Evolutionary conservation across 805 yeast species (phyloP).

Genomic region (Metschnikowia santaceciliae): DNA sequence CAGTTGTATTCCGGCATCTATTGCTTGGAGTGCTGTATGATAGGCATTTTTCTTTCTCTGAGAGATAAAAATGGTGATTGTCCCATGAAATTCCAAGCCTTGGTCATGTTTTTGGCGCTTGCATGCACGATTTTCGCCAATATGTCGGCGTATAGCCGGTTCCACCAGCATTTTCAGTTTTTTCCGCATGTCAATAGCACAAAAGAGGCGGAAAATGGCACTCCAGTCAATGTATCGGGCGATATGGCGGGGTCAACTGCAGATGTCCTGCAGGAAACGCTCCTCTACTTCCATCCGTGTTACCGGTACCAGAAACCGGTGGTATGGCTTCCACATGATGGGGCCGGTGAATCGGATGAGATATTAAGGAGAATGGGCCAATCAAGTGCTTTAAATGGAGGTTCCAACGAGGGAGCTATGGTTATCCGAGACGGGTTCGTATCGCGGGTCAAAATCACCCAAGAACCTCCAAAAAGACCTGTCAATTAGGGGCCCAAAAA

Average conservation of each 20-base stretch:
- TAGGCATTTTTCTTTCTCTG: conserved; percentile 71
- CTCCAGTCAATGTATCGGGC: not conserved
- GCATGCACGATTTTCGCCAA: conserved; percentile 57
- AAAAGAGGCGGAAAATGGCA: no score
- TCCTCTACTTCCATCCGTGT: conserved; percentile 36
- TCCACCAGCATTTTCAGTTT: conserved; percentile 25
- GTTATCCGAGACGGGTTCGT: conserved; percentile 5
- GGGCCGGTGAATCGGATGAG: conserved; percentile 6
- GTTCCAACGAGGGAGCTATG: conserved; percentile 11
- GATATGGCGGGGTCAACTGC: not conserved
- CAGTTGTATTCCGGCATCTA: conserved; percentile 80
- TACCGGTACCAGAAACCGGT: conserved; percentile 35
- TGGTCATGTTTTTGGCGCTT: conserved; percentile 49
- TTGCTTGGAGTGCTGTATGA: conserved; percentile 71
- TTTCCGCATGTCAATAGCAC: conserved; percentile 21
- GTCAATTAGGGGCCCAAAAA: no score
- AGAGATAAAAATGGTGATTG: conserved; percentile 43
- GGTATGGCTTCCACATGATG: conserved; percentile 36
- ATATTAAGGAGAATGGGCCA: conserved; percentile 3
- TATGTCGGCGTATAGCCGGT: conserved; percentile 44
- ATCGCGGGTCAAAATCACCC: conserved; percentile 7
- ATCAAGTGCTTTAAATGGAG: conserved; percentile 8
- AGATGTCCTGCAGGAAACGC: not conserved
- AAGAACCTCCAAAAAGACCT: conserved; percentile 10
- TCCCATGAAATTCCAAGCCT: conserved; percentile 46